Evolutionary conservation across 257 asterid species (phyloP).

Genomic region (Verbascum thapsus): DNA sequence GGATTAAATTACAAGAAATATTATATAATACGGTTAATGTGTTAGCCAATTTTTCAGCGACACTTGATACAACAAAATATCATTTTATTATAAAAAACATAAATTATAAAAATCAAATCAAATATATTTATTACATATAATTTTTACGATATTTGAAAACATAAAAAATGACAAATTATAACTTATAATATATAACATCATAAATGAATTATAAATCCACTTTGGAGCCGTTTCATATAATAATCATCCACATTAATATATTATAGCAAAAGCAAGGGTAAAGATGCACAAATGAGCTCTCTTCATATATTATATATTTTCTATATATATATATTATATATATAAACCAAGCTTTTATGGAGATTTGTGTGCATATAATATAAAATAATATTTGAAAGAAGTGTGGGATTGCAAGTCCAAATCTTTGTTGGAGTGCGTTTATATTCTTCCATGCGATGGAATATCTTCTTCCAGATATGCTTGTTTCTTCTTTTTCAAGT

Average conservation of each 20-base stretch:
- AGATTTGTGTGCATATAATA: slow-evolving; percentile 24
- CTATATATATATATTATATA: neutral
- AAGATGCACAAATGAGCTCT: slow-evolving; percentile 9
- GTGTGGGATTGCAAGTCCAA: slow-evolving; percentile 28
- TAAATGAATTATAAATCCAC: neutral
- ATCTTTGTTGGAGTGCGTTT: slow-evolving; percentile 54
- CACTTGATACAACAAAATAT: no score
- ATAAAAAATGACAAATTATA: no score
- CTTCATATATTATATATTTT: no score
- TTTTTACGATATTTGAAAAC: no score
- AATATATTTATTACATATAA: no score
- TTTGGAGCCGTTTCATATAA: slow-evolving; percentile 15
- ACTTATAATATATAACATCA: no score
- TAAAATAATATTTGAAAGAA: neutral
- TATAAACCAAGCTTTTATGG: slow-evolving; percentile 10
- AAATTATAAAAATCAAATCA: no score
- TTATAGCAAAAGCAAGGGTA: neutral
- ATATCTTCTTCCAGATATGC: slow-evolving; percentile 37
- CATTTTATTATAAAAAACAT: no score
- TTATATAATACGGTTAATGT: no score
- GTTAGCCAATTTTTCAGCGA: no score
- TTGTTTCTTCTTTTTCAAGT: slow-evolving; percentile 14
- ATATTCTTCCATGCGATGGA: slow-evolving; percentile 42
- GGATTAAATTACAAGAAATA: neutral
- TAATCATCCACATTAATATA: slow-evolving; percentile 10